Evolutionary conservation across 164 flowering plant genomes (phyloP).

Genomic region (Hamamelis virginiana): DNA sequence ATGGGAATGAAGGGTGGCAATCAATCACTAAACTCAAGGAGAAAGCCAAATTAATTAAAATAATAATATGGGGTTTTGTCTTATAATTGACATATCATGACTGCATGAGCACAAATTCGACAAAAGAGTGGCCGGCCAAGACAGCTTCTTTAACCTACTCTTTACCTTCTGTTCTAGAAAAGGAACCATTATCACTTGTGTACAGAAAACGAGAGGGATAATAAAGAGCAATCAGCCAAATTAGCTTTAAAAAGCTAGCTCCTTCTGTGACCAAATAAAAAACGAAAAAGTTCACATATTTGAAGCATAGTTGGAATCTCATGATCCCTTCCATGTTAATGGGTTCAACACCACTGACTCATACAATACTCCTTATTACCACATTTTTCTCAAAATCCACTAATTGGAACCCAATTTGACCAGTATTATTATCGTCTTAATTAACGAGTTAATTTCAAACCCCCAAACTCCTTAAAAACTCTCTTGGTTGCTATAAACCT

Average conservation of each 20-base stretch:
- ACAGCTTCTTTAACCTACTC: constrained; percentile 52
- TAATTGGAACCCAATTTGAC: too few species aligned
- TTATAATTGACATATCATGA: constrained; percentile 17
- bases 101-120: constrained; percentile 27
- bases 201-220: neutral
- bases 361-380: too few species aligned
- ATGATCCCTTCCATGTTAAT: neutral
- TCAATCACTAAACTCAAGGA: constrained; percentile 33
- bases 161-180: constrained; percentile 15
- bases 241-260: neutral
- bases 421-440: too few species aligned
- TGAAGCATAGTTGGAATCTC: neutral
- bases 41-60: constrained; percentile 14
- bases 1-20: constrained; percentile 27
- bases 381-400: too few species aligned
- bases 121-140: constrained; percentile 64
- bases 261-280: neutral
- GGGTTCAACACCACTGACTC: too few species aligned
- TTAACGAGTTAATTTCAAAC: too few species aligned
- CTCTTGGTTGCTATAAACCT: too few species aligned
- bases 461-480: too few species aligned
- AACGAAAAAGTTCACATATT: too few species aligned
- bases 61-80: constrained; percentile 25
- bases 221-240: constrained; percentile 15
- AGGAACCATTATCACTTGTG: neutral